Evolutionary conservation across 2,329 filamentous ascomycete species (phyloP).

Genomic region (Pestalotiopsis sp.): DNA sequence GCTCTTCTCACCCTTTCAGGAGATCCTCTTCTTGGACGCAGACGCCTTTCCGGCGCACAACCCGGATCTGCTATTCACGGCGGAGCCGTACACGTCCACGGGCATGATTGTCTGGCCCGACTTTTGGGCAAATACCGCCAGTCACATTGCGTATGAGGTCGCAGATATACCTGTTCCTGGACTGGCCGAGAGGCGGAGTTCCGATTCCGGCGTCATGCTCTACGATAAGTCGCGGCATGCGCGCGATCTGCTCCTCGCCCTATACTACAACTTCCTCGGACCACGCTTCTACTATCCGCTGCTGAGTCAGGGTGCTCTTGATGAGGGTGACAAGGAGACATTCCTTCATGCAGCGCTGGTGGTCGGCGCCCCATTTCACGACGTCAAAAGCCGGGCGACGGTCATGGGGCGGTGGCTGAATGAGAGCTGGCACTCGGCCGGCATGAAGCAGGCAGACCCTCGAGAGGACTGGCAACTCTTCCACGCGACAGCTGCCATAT

Average conservation of each 20-base stretch:
- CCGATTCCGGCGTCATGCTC: slow-evolving; percentile 52
- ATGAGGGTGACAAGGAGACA: slow-evolving; percentile 53
- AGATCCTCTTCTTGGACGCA: slow-evolving; percentile 61
- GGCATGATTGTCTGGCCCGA: slow-evolving; percentile 63
- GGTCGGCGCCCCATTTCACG: slow-evolving; percentile 41
- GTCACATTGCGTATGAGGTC: slow-evolving; percentile 47
- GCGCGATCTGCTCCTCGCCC: slow-evolving; percentile 48
- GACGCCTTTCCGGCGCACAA: slow-evolving; percentile 52
- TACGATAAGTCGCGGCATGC: slow-evolving; percentile 50
- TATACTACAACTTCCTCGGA: slow-evolving; percentile 60
- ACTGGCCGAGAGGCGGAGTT: slow-evolving; percentile 35
- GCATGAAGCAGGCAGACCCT: slow-evolving; percentile 13
- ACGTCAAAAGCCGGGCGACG: slow-evolving; percentile 36
- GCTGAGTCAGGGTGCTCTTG: slow-evolving; percentile 44
- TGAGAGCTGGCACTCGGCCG: slow-evolving; percentile 10
- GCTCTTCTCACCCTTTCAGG: slow-evolving; percentile 61
- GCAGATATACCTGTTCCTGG: slow-evolving; percentile 35
- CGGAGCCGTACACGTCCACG: slow-evolving; percentile 51
- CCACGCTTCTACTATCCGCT: slow-evolving; percentile 53
- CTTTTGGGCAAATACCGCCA: slow-evolving; percentile 48
- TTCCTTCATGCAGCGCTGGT: slow-evolving; percentile 47
- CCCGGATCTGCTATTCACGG: slow-evolving; percentile 47
- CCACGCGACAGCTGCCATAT: neutral
- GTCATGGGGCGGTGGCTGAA: slow-evolving; percentile 19
- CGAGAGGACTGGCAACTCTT: slow-evolving; percentile 8